Conservation (phyloP, 2,329 filamentous ascomycete genomes). For the Penicillium sp. region DNA sequence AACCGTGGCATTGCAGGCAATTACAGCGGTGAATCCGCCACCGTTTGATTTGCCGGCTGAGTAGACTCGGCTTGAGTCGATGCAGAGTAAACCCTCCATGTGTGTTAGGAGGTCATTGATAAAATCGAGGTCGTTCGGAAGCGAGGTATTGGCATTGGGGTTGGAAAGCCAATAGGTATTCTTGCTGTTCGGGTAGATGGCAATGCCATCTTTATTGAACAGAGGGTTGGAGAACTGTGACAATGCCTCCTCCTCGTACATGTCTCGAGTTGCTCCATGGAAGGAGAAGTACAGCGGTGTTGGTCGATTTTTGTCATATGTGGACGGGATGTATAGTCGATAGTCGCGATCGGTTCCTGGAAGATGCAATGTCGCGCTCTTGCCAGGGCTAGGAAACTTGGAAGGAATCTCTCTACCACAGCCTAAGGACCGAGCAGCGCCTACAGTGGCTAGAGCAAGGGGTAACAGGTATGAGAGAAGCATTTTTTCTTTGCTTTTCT, state of each 20-base stretch:
- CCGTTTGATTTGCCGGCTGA: conserved; percentile 60
- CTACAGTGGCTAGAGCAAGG: conserved; percentile 11
- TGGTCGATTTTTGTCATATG: conserved; percentile 42
- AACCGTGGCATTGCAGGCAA: conserved; percentile 52
- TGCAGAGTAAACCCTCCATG: conserved; percentile 49
- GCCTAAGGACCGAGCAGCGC: conserved; percentile 15
- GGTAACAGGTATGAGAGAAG: conserved; percentile 7
- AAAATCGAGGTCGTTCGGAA: conserved; percentile 51
- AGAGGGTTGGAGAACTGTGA: conserved; percentile 52
- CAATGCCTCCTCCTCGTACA: conserved; percentile 45
- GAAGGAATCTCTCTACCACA: conserved; percentile 24
- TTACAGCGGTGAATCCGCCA: conserved; percentile 53
- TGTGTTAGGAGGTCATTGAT: conserved; percentile 48
- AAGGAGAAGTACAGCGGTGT: conserved; percentile 54
- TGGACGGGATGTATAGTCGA: conserved; percentile 29
- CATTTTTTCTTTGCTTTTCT: conserved; percentile 5
- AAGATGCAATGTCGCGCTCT: conserved; percentile 13
- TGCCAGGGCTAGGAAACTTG: conserved; percentile 21
- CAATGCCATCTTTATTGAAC: conserved; percentile 50
- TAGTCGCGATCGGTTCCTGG: conserved; percentile 27
- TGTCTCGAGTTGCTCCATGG: conserved; percentile 48
- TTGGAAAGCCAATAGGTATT: conserved; percentile 39
- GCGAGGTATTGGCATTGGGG: conserved; percentile 34
- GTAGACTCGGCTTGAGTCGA: conserved; percentile 52
- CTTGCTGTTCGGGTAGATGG: conserved; percentile 53